Percentiles rank a stretch among this genome's conserved stretches.
phyloP scores from a whole-genome alignment of 352 stramenopile genomes.

The Pythium grandisporangium region DNA sequence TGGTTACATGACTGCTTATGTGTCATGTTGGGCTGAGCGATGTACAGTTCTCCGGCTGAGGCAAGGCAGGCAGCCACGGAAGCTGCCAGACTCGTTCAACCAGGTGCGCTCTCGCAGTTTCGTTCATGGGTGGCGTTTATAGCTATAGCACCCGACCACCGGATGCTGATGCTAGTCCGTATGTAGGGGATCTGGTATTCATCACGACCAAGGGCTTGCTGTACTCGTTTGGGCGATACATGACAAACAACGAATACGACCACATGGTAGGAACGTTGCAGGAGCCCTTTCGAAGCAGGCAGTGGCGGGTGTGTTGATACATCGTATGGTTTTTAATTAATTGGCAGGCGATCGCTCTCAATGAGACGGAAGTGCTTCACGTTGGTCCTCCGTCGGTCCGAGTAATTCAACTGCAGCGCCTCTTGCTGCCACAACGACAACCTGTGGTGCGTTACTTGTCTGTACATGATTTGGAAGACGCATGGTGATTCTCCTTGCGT shows the following conservation, averaged over 20 bases:
- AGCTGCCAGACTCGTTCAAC: slow-evolving; percentile 47
- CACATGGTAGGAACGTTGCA: slow-evolving; percentile 30
- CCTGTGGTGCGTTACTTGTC: slow-evolving; percentile 54
- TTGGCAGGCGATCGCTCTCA: slow-evolving; percentile 48
- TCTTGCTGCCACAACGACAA: slow-evolving; percentile 57
- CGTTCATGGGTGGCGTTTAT: no score
- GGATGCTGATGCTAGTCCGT: not conserved
- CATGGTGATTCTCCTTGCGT: no score
- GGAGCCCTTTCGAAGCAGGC: not conserved
- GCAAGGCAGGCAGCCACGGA: slow-evolving; percentile 47
- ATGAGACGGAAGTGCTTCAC: slow-evolving; percentile 50
- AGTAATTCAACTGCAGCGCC: slow-evolving; percentile 48
- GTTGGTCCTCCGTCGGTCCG: slow-evolving; percentile 47
- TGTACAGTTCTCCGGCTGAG: slow-evolving; percentile 37
- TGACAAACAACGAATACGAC: slow-evolving; percentile 64
- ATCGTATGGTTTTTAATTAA: not conserved
- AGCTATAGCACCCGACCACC: no score
- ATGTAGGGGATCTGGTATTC: slow-evolving; percentile 67
- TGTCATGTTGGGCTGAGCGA: no score
- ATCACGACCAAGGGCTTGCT: slow-evolving; percentile 67
- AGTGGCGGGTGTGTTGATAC: not conserved
- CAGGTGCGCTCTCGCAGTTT: no score
- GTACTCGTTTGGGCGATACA: slow-evolving; percentile 51
- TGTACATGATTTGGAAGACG: no score
- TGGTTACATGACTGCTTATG: not conserved